phyloP scores from a whole-genome alignment of 176 grass and related monocot species.

The Triticum aestivum region IWGSC_CS_RefSeq_v2.1 NC_057801.1:460088420-460088919 shows the following conservation, averaged over 20 bases:
- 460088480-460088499: not conserved
- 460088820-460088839: not conserved
- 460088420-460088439: not conserved
- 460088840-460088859: not conserved
- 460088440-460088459: not conserved
- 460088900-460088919: not conserved
- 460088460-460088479: not conserved
- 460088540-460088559: conserved; percentile 26
- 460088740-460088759: not conserved
- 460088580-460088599: conserved; percentile 9
- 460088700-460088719: not conserved
- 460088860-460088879: not conserved
- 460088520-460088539: not conserved
- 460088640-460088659: too few species aligned
- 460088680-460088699: too few species aligned
- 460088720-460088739: not conserved
- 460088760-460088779: not conserved
- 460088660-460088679: too few species aligned
- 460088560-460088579: not conserved
- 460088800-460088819: not conserved
- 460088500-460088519: not conserved
- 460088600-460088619: not conserved
- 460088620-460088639: not conserved
- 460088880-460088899: not conserved
- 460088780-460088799: not conserved